phyloP scores from a whole-genome alignment of 179 eudicot species.

The Vitellaria paradoxa region DNA sequence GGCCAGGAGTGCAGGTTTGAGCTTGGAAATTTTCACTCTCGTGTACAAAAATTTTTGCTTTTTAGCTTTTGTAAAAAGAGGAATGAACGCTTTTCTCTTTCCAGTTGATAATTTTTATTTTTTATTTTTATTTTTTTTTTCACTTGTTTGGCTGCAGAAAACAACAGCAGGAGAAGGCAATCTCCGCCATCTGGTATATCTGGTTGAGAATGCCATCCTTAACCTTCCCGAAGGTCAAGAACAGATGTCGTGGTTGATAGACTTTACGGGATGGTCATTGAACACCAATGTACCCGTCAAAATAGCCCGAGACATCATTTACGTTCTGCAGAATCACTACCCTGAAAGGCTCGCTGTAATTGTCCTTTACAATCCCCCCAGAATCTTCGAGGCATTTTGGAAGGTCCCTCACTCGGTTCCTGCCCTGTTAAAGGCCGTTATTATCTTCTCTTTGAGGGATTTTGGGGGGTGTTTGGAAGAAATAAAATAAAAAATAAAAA shows the following conservation, averaged over 20 bases:
- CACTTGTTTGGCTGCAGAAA: constrained; percentile 30
- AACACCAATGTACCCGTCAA: constrained; percentile 40
- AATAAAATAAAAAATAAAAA: too few species aligned
- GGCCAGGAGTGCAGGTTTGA: constrained; percentile 63
- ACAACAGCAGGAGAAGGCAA: constrained; percentile 45
- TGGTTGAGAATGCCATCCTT: constrained; percentile 52
- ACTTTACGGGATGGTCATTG: constrained; percentile 55
- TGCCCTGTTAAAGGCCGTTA: constrained; percentile 51
- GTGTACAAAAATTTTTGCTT: background rate
- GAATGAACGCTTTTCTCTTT: background rate
- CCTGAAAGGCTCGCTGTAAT: constrained; percentile 57
- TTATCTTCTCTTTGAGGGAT: constrained; percentile 41
- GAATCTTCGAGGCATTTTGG: constrained; percentile 52
- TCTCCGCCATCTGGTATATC: constrained; percentile 51
- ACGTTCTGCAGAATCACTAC: constrained; percentile 57
- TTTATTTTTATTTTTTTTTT: too few species aligned
- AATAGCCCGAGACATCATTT: constrained; percentile 47
- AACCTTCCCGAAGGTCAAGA: constrained; percentile 58
- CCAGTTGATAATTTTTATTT: too few species aligned
- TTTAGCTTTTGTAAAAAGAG: background rate
- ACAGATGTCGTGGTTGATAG: constrained; percentile 64
- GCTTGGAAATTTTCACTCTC: background rate
- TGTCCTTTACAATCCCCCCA: constrained; percentile 54
- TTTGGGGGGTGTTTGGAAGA: background rate
- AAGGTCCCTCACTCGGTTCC: constrained; percentile 37